phyloP scores from a whole-genome alignment of 2,329 filamentous ascomycete species.

The Colletotrichum sansevieriae region DNA sequence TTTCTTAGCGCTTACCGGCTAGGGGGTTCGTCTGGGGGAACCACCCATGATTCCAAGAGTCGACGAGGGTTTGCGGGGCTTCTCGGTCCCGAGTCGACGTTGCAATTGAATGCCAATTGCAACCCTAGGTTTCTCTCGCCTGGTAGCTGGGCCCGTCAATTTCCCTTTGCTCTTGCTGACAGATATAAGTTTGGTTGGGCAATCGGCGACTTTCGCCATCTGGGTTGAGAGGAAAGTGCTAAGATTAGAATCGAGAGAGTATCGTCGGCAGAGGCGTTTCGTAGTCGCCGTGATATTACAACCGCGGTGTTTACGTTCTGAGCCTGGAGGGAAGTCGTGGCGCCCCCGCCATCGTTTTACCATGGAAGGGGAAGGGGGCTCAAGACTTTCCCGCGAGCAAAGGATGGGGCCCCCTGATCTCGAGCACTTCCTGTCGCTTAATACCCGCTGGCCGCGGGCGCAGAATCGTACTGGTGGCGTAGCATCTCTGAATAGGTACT shows the following conservation, averaged over 20 bases:
- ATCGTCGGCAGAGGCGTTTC: not conserved
- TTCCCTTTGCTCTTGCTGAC: not conserved
- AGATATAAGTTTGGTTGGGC: not conserved
- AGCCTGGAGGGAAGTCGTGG: no score
- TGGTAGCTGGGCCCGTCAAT: not conserved
- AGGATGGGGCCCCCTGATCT: no score
- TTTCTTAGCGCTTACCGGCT: slow-evolving; percentile 27
- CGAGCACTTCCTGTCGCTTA: not conserved
- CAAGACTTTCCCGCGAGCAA: no score
- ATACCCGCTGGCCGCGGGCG: not conserved
- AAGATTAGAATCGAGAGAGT: not conserved
- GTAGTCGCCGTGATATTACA: not conserved
- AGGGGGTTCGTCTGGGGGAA: not conserved
- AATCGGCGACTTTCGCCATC: not conserved
- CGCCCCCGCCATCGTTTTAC: no score
- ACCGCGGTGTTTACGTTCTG: no score
- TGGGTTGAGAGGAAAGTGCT: not conserved
- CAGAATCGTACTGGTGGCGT: slow-evolving; percentile 1
- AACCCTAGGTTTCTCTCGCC: not conserved
- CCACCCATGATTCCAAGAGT: slow-evolving; percentile 9
- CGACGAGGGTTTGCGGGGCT: slow-evolving; percentile 10
- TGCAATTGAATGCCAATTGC: not conserved
- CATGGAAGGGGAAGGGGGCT: no score
- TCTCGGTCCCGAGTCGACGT: no score
- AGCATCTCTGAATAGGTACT: not conserved